These are phyloP conservation scores for Solanum tacnaense DNA, from an alignment of 257 asterid genomes.

Conservation along the genomic window DNA sequence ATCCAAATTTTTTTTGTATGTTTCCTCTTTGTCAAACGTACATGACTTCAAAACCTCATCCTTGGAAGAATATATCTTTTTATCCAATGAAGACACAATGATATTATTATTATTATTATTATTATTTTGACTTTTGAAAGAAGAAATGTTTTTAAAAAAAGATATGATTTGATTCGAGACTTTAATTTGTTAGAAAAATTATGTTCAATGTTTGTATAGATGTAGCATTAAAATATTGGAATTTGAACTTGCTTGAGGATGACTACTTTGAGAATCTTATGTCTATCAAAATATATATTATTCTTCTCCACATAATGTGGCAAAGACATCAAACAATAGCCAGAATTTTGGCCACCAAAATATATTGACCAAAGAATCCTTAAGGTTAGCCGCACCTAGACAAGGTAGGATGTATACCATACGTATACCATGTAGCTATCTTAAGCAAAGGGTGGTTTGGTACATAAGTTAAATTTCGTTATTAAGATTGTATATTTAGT, in stretches of 20 bases:
- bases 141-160: not conserved
- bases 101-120: no score
- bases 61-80: not conserved
- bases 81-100: not conserved
- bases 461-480: no score
- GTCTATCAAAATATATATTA: not conserved
- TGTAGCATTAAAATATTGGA: not conserved
- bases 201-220: not conserved
- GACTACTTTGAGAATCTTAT: not conserved
- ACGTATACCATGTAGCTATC: not conserved
- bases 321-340: not conserved
- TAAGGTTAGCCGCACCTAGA: not conserved
- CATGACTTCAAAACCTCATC: not conserved
- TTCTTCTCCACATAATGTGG: not conserved
- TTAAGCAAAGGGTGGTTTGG: not conserved
- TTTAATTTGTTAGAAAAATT: not conserved
- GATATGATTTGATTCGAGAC: not conserved
- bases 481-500: no score
- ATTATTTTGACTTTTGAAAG: not conserved
- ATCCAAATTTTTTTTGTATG: not conserved
- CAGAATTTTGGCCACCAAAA: not conserved
- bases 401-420: not conserved
- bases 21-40: not conserved
- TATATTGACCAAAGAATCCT: not conserved
- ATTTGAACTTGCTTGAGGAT: not conserved